Percentiles rank a stretch among this genome's conserved stretches.
phyloP scores from a whole-genome alignment of 2,329 filamentous ascomycete genomes.

The Aquanectria penicillioides region DNA sequence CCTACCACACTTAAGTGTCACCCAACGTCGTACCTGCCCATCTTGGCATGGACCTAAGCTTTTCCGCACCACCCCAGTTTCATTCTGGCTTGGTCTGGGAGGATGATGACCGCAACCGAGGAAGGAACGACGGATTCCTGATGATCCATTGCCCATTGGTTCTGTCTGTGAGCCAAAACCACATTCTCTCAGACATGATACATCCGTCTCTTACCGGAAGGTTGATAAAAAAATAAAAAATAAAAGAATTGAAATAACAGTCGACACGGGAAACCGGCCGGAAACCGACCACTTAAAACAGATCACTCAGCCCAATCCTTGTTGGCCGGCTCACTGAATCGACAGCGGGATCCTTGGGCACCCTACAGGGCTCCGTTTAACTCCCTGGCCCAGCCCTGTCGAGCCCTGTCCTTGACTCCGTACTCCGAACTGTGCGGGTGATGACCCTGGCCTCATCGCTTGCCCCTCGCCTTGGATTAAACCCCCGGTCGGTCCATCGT shows the following conservation, averaged over 20 bases:
- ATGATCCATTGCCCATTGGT: no score
- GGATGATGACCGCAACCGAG: background rate
- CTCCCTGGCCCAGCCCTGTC: slow-evolving; percentile 13
- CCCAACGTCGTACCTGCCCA: slow-evolving; percentile 9
- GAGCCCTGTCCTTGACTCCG: slow-evolving; percentile 1
- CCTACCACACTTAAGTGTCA: slow-evolving; percentile 25
- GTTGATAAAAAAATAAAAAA: no score
- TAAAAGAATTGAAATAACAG: no score
- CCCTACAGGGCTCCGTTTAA: slow-evolving; percentile 12
- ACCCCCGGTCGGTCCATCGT: background rate
- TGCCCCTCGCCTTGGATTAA: background rate
- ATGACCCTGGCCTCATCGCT: background rate
- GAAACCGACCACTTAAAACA: background rate
- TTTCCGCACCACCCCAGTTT: slow-evolving; percentile 8
- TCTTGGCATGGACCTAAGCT: slow-evolving; percentile 19
- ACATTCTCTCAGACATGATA: no score
- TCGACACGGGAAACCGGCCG: no score
- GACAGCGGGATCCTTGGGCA: background rate
- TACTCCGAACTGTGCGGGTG: background rate
- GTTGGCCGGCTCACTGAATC: slow-evolving; percentile 3
- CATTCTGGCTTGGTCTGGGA: background rate
- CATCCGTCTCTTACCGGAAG: no score
- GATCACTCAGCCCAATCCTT: background rate
- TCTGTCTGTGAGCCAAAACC: no score
- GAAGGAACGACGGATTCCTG: background rate